Conservation (phyloP, 2,329 filamentous ascomycete species). For the Blastomyces parvus region DNA sequence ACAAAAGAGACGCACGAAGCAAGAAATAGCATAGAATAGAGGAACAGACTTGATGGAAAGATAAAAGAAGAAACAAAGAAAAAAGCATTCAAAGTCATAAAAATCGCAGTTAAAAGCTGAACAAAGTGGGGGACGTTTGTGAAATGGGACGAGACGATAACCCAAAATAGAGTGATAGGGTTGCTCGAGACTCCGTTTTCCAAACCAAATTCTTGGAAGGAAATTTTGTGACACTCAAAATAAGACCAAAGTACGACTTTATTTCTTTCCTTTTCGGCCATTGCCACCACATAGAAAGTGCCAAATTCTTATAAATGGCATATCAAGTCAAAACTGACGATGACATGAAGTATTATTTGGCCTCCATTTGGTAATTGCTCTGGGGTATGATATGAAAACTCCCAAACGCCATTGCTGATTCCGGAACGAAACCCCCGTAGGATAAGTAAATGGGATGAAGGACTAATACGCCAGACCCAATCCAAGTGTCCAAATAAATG, state of each 20-base stretch:
- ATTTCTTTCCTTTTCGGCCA: not conserved
- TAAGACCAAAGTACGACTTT: not conserved
- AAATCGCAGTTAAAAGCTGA: not conserved
- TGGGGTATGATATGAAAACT: not conserved
- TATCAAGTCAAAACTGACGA: not conserved
- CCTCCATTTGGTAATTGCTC: not conserved
- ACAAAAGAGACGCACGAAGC: not conserved
- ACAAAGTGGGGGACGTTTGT: not conserved
- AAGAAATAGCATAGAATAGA: not conserved
- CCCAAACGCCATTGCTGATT: slow-evolving; percentile 6
- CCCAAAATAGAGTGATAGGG: not conserved
- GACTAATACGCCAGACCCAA: not conserved
- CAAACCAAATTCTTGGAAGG: not conserved
- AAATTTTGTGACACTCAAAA: not conserved
- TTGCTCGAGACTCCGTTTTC: not conserved
- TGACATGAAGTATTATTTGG: not conserved
- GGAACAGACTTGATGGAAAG: not conserved
- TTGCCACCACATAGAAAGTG: not conserved
- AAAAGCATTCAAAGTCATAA: not conserved
- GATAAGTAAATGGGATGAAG: not conserved
- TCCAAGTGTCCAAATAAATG: not conserved
- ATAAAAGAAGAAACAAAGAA: not conserved
- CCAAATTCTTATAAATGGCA: not conserved
- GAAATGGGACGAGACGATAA: not conserved
- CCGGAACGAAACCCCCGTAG: not conserved